Percentiles rank a stretch among this genome's conserved stretches.
These are phyloP conservation scores for Clarireedia sp. DNA, from an alignment of 2,329 filamentous ascomycete species.

Conservation along the genomic window DNA sequence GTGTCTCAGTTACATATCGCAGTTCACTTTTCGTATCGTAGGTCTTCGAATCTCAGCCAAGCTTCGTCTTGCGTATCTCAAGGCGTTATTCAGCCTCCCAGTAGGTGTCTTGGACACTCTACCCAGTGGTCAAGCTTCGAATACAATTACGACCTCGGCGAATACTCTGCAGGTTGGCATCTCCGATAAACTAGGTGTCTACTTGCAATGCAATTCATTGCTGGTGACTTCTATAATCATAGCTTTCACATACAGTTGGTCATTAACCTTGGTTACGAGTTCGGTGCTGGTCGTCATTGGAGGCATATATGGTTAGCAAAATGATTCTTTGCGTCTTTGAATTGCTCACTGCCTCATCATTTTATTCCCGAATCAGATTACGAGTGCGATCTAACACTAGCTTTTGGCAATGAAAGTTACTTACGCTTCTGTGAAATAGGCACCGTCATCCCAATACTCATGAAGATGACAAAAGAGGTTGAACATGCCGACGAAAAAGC, in stretches of 20 bases:
- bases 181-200: constrained; percentile 53
- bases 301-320: constrained; percentile 35
- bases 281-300: constrained; percentile 49
- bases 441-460: constrained; percentile 45
- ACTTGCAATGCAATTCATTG: constrained; percentile 47
- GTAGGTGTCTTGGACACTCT: constrained; percentile 62
- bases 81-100: constrained; percentile 54
- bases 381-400: neutral
- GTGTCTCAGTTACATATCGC: constrained; percentile 52
- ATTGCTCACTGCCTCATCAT: neutral
- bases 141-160: constrained; percentile 53
- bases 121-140: constrained; percentile 36
- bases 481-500: constrained; percentile 47
- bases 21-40: constrained; percentile 53
- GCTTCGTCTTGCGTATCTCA: constrained; percentile 56
- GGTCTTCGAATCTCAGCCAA: constrained; percentile 54
- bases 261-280: constrained; percentile 50
- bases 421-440: neutral
- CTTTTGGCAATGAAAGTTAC: neutral
- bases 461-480: constrained; percentile 42
- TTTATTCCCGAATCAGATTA: neutral
- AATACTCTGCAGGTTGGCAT: constrained; percentile 59
- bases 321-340: neutral
- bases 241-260: constrained; percentile 51
- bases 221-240: constrained; percentile 46